Conservation (phyloP, 768 basidiomycete species). For the Calocera cornea region DNA sequence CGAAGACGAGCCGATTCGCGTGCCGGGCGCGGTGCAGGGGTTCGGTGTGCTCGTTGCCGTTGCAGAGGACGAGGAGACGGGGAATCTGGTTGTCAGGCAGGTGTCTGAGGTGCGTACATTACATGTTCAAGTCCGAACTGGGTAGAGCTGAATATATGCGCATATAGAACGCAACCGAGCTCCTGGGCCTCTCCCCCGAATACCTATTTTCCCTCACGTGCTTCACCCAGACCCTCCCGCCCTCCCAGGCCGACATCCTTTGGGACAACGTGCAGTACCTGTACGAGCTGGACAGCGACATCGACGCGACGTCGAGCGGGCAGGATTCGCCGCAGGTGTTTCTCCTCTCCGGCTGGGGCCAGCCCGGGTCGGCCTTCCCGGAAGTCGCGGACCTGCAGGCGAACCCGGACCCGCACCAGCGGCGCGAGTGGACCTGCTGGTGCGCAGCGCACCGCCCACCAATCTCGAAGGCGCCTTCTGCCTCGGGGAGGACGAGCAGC, state of each 20-base stretch:
- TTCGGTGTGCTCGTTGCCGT: constrained; percentile 70
- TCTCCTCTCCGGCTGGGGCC: constrained; percentile 53
- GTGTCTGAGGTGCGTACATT: constrained; percentile 57
- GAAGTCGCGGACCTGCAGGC: constrained; percentile 19
- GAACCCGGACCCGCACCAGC: constrained; percentile 21
- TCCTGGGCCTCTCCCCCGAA: constrained; percentile 58
- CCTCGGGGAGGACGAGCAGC: background rate
- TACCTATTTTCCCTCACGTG: constrained; percentile 61
- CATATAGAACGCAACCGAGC: constrained; percentile 60
- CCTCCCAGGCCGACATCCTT: constrained; percentile 48
- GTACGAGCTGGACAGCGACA: constrained; percentile 26
- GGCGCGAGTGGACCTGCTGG: constrained; percentile 55
- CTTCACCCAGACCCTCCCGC: constrained; percentile 55
- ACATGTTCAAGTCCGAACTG: background rate
- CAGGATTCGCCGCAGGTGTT: constrained; percentile 46
- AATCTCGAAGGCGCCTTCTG: background rate
- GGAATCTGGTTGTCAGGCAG: constrained; percentile 49
- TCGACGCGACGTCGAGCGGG: constrained; percentile 28
- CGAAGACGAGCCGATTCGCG: constrained; percentile 77
- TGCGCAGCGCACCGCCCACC: constrained; percentile 46
- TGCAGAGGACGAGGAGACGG: constrained; percentile 43
- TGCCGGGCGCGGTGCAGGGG: constrained; percentile 68
- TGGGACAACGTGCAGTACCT: constrained; percentile 65
- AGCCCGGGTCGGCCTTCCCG: constrained; percentile 39
- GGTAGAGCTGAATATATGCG: background rate